Evolutionary conservation across 352 stramenopile species (phyloP), one percentile per base, ranked within the genome.

Genomic region (Globisporangium orthogonon): DNA sequence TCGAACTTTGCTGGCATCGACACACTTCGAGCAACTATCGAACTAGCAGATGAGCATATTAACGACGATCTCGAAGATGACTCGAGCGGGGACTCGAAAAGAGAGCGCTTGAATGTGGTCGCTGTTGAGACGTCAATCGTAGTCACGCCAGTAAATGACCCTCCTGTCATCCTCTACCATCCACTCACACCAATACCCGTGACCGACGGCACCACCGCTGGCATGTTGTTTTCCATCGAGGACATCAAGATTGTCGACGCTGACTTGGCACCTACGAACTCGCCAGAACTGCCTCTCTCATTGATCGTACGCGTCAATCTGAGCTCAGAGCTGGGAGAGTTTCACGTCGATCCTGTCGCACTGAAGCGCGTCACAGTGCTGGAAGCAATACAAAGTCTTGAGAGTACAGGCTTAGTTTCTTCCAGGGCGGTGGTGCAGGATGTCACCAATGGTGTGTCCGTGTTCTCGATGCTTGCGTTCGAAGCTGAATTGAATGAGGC

Each of bases 1-100:
- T 11, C 33, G 4, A 45, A 67, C 30, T 73, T 69, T 30, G 56
- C 47, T 15, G 66, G 63, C 0, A 17, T 33, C 13, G 66, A 71
- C 29, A 31, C 35, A 31, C 50, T 73, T 1, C 40, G 29, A 0
- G 18, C 57, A 10, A 46, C 49, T 13, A 49, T 67, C 4, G 14
- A 59, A 18, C 37, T 6, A 10, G 47, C 28, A 4, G 17, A 41
- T 2, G n/a, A 28, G 7, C n/a, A 28, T 11, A 9, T 10, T 45
- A 18, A 30, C 9, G 46, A 43, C 11, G 37, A 43, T 10, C 37
- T 2, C 37, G 4, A 7, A 14, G 11, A 17, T n/a, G n/a, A n/a
- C n/a, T n/a, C n/a, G n/a, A n/a, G n/a, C n/a, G n/a, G n/a, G 5
- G 37, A 17, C 2, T 13, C 37, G 2, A 15, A 15, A 13, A 17